Conservation (phyloP, 495 filamentous ascomycete genomes). For the Penicillium silybi region DNA sequence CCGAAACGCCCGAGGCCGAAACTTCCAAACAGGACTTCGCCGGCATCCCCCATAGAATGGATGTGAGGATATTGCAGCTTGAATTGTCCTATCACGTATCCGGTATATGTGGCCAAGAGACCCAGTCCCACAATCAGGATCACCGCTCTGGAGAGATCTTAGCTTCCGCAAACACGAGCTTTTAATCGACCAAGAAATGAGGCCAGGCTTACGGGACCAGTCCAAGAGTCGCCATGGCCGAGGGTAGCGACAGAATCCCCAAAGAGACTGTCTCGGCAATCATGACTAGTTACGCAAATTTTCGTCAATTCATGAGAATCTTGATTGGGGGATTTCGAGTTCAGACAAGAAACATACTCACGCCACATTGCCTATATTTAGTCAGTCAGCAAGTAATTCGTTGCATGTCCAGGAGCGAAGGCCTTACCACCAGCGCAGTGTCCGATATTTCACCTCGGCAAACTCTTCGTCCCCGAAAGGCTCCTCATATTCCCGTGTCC, state of each 20-base stretch:
- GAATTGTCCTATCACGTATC: constrained; percentile 65
- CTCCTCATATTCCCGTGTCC: constrained; percentile 12
- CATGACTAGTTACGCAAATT: constrained; percentile 33
- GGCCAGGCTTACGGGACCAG: constrained; percentile 22
- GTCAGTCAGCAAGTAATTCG: background rate
- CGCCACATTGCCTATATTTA: constrained; percentile 20
- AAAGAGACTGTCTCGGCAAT: constrained; percentile 64
- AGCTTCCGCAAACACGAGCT: background rate
- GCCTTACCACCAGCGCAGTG: constrained; percentile 32
- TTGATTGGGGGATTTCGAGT: background rate
- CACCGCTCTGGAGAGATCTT: constrained; percentile 35
- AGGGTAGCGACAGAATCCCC: constrained; percentile 57
- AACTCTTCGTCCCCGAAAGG: constrained; percentile 25
- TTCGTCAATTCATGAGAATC: background rate
- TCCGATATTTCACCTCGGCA: constrained; percentile 30
- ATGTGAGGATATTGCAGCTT: constrained; percentile 61
- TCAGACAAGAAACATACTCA: constrained; percentile 12
- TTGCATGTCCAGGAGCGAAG: background rate
- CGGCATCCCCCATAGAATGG: constrained; percentile 64
- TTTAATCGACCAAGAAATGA: background rate
- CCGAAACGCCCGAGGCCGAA: constrained; percentile 47
- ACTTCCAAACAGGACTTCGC: constrained; percentile 43
- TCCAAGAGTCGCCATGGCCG: constrained; percentile 54
- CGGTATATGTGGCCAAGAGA: constrained; percentile 65
- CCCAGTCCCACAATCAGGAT: constrained; percentile 58